These are phyloP conservation scores for Wickerhamiella infanticola DNA, from an alignment of 1,139 yeast genomes.

Conservation along the genomic window DNA sequence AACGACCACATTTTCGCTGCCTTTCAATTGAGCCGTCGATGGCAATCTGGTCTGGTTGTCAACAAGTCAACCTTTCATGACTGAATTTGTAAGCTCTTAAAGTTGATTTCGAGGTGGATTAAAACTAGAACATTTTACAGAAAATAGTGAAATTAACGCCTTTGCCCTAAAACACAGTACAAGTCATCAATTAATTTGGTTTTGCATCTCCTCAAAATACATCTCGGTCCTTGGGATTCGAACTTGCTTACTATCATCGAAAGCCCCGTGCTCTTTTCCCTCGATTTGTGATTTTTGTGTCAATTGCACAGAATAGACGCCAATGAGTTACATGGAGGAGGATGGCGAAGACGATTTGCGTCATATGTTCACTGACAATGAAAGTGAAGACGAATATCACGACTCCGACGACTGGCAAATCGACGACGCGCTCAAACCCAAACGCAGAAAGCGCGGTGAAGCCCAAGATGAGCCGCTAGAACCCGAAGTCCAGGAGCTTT, in stretches of 20 bases:
- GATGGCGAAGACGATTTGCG: slow-evolving; percentile 6
- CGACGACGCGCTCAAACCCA: slow-evolving; percentile 1
- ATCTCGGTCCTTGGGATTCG: no score
- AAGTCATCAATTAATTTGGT: no score
- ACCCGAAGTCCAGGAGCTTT: slow-evolving; percentile 37
- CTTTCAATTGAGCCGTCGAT: no score
- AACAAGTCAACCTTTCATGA: no score
- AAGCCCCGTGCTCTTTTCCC: background rate
- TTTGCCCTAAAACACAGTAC: no score
- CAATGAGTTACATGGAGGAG: background rate
- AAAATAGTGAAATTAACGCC: no score
- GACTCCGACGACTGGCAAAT: slow-evolving; percentile 1
- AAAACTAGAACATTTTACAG: no score
- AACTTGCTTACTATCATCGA: no score
- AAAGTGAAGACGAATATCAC: slow-evolving; percentile 6
- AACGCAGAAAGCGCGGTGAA: slow-evolving; percentile 1
- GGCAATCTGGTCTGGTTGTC: no score
- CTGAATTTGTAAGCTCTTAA: no score
- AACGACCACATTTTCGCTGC: background rate
- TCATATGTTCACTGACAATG: slow-evolving; percentile 7
- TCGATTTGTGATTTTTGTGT: background rate
- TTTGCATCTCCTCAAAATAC: no score
- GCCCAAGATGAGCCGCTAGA: slow-evolving; percentile 13
- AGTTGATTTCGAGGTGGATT: no score
- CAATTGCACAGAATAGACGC: background rate